phyloP scores from a whole-genome alignment of 164 flowering plant genomes.

The Vitis amurensis region DNA sequence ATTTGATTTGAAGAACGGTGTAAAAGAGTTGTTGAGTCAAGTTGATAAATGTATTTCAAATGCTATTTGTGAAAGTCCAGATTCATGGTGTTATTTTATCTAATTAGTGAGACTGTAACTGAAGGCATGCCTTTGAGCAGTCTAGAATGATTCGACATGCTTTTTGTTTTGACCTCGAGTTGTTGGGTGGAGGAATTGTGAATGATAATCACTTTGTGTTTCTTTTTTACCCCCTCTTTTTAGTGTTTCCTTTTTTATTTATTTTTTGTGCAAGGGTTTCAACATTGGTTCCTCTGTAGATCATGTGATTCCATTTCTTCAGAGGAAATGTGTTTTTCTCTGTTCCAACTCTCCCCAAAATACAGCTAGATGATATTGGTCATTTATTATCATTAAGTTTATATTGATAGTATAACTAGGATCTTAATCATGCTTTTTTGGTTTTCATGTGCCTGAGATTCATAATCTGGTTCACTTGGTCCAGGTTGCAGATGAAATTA shows the following conservation, averaged over 20 bases:
- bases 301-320: neutral
- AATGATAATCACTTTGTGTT: neutral
- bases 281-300: neutral
- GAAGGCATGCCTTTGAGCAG: neutral
- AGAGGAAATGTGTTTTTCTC: neutral
- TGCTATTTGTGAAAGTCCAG: neutral
- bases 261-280: neutral
- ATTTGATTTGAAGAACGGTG: neutral
- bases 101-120: neutral
- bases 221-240: too few relatives aligned
- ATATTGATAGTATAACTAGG: too few relatives aligned
- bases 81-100: neutral
- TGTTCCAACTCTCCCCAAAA: too few relatives aligned
- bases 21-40: neutral
- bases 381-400: neutral
- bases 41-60: neutral
- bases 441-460: neutral
- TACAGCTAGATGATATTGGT: neutral
- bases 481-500: conserved; percentile 44
- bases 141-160: neutral
- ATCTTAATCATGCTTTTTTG: neutral
- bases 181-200: neutral
- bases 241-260: too few relatives aligned
- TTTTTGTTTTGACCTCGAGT: neutral
- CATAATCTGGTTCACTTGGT: neutral